A percentile compares a stretch with the other conserved stretches of the same genome.
Evolutionary conservation across 192 early-diverging fungal genomes (phyloP).

Genomic region (Linnemannia exigua): DNA sequence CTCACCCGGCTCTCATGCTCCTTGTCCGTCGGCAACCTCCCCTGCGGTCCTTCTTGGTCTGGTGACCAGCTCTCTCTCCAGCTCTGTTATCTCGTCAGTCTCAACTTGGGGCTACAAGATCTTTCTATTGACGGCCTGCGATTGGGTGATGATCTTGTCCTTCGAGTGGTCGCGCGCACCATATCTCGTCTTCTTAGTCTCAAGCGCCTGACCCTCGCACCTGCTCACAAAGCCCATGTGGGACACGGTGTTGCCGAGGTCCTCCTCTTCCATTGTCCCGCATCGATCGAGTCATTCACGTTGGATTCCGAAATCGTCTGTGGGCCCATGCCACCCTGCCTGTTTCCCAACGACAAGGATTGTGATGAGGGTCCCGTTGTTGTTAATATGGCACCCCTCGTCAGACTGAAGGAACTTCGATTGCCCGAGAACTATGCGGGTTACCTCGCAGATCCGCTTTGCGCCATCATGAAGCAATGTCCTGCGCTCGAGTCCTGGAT

Average conservation of each 20-base stretch:
- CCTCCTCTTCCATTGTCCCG: not conserved
- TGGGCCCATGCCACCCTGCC: not conserved
- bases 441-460: not conserved
- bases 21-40: not conserved
- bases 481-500: not conserved
- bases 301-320: not conserved
- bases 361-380: not conserved
- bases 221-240: not conserved
- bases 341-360: not conserved
- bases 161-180: not conserved
- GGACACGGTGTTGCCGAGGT: not conserved
- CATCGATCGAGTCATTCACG: not conserved
- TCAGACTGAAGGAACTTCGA: not conserved
- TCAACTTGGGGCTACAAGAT: not conserved
- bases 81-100: not conserved
- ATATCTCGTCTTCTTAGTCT: not conserved
- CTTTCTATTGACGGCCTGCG: not conserved
- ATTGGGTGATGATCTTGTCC: constrained; percentile 4
- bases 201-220: not conserved
- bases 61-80: constrained; percentile 1
- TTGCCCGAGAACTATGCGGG: not conserved
- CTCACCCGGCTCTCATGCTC: not conserved
- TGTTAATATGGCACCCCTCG: not conserved
- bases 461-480: not conserved
- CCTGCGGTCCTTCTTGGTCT: not conserved